phyloP scores from a whole-genome alignment of 495 filamentous ascomycete genomes.

The Penicillium manginii region DNA sequence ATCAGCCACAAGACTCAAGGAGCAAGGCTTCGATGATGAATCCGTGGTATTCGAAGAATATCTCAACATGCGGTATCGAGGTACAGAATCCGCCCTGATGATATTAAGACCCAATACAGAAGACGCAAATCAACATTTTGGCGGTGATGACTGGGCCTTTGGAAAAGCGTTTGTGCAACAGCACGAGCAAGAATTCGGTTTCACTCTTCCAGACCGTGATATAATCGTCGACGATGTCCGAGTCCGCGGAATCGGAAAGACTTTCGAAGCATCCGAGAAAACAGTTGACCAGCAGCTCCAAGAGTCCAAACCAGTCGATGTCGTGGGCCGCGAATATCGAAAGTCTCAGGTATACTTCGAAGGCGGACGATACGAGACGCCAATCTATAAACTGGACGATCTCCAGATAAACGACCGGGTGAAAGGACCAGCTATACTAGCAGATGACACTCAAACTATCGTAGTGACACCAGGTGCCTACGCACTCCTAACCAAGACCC shows the following conservation, averaged over 20 bases:
- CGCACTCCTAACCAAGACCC: slow-evolving; percentile 31
- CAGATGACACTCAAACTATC: slow-evolving; percentile 92
- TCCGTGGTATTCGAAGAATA: slow-evolving; percentile 47
- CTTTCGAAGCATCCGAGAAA: slow-evolving; percentile 65
- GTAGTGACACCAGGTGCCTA: slow-evolving; percentile 80
- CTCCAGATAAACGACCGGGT: slow-evolving; percentile 72
- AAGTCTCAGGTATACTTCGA: slow-evolving; percentile 45
- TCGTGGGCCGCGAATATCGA: slow-evolving; percentile 35
- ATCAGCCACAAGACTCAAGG: slow-evolving; percentile 21
- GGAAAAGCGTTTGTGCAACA: slow-evolving; percentile 81
- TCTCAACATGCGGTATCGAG: slow-evolving; percentile 54
- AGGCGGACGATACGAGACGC: slow-evolving; percentile 70
- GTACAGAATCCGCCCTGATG: slow-evolving; percentile 55
- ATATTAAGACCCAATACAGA: slow-evolving; percentile 50
- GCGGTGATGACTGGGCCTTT: slow-evolving; percentile 63
- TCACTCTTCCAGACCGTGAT: slow-evolving; percentile 78
- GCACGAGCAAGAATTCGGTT: slow-evolving; percentile 94
- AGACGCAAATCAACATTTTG: slow-evolving; percentile 18
- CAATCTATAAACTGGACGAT: slow-evolving; percentile 80
- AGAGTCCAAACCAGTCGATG: slow-evolving; percentile 55
- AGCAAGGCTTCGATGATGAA: slow-evolving; percentile 38
- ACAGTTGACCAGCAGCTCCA: slow-evolving; percentile 85
- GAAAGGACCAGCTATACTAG: slow-evolving; percentile 82
- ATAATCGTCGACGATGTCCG: slow-evolving; percentile 94
- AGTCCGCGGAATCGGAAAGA: slow-evolving; percentile 78